Evolutionary conservation across 441 rosid genomes (phyloP), one percentile per base, ranked within the genome.

Genomic region (Arabidopsis lyrata): DNA sequence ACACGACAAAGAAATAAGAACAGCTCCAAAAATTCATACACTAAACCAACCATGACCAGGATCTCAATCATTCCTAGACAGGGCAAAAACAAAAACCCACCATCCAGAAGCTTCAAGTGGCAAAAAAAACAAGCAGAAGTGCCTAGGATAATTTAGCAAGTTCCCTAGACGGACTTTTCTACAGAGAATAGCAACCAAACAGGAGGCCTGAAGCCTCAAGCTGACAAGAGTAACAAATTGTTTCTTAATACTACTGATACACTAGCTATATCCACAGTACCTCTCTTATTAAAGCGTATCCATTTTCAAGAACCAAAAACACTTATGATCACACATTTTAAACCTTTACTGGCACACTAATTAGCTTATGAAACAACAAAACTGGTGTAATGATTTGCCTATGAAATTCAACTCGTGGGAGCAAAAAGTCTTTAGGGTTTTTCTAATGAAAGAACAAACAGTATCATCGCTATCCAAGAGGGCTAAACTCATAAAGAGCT

Each of bases 121-220:
- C 49, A 61, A 32, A 60, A 32, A 15, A 34, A 24, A 18, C 53
- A 68, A 44, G 42, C 50, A 61, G 7, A 59, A 58, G 22, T 18
- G 56, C 38, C 62, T 67, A 41, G 0, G 22, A 49, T 22, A 20
- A 66, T 20, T 36, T 38, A 39, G 39, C n/a, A 3, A 44, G 42
- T 10, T 61, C 32, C 15, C 20, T 45, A 24, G 34, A 59, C 22
- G 16, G 13, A 44, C 16, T 42, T 53, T 14, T 35, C 39, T 42
- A 57, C 45, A 27, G 36, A 63, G 2, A 45, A n/a, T 8, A 56
- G 41, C 20, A 69, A 54, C 65, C 31, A 70, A 70, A 69, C 32
- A 35, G 45, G 44, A 9, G 15, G 27, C 10, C 4, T 24, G 5
- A 16, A 29, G 61, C 22, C 41, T 48, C 27, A 48, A 29, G 61